phyloP scores from a whole-genome alignment of 345 rosid species.

The Brassica napus region Da-Ae NC_063440.1:27780001-27780500 shows the following conservation, averaged over 20 bases:
- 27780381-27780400: not conserved
- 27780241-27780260: too few relatives aligned
- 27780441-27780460: constrained; percentile 30
- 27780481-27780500: not conserved
- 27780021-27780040: too few relatives aligned
- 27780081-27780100: too few relatives aligned
- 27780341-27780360: not conserved
- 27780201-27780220: not conserved
- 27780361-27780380: not conserved
- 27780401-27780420: constrained; percentile 1
- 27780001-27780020: too few relatives aligned
- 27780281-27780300: too few relatives aligned
- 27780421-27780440: constrained; percentile 21
- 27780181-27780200: not conserved
- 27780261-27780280: not conserved
- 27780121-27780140: too few relatives aligned
- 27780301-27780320: too few relatives aligned
- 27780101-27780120: too few relatives aligned
- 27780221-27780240: not conserved
- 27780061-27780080: too few relatives aligned
- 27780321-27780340: too few relatives aligned
- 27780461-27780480: constrained; percentile 10
- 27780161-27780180: not conserved
- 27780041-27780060: too few relatives aligned
- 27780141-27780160: too few relatives aligned